phyloP scores from a whole-genome alignment of 257 asterid genomes.

The Nicotiana sylvestris region DNA sequence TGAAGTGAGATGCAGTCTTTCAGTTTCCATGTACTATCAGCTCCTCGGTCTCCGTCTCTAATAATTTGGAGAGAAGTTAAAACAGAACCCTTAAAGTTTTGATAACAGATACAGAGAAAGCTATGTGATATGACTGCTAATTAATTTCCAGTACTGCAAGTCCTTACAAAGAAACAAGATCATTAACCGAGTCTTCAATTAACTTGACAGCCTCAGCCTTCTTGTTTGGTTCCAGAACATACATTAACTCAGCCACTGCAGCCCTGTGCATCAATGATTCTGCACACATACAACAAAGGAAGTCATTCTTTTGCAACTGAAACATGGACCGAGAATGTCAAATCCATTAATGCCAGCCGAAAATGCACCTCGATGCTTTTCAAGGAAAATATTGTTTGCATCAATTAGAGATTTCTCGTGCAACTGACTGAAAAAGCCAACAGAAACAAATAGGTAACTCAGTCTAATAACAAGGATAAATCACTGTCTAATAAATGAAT shows the following conservation, averaged over 20 bases:
- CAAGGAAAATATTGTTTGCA: conserved; percentile 71
- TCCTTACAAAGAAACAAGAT: conserved; percentile 52
- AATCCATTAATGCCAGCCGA: conserved; percentile 4
- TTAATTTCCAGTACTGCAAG: conserved; percentile 5
- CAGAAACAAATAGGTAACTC: conserved; percentile 8
- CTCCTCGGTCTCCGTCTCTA: conserved; percentile 55
- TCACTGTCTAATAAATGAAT: not conserved
- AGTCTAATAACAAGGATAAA: conserved; percentile 13
- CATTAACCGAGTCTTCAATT: conserved; percentile 64
- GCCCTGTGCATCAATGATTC: conserved; percentile 84
- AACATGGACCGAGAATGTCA: not conserved
- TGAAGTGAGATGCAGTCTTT: conserved; percentile 74
- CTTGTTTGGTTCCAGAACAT: conserved; percentile 75
- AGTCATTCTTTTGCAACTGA: not conserved
- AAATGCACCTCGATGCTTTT: conserved; percentile 61
- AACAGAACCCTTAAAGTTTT: conserved; percentile 12
- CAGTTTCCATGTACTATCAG: conserved; percentile 45
- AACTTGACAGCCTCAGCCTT: conserved; percentile 64
- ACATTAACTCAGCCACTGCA: conserved; percentile 85
- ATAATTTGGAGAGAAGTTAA: conserved; percentile 15
- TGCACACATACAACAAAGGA: conserved; percentile 28
- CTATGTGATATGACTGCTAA: not conserved
- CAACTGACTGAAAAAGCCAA: conserved; percentile 57
- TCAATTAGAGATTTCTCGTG: conserved; percentile 69
- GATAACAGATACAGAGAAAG: not conserved